Evolutionary conservation across 495 filamentous ascomycete species (phyloP).

Genomic region (Aspergillus sclerotiicarbonarius): DNA sequence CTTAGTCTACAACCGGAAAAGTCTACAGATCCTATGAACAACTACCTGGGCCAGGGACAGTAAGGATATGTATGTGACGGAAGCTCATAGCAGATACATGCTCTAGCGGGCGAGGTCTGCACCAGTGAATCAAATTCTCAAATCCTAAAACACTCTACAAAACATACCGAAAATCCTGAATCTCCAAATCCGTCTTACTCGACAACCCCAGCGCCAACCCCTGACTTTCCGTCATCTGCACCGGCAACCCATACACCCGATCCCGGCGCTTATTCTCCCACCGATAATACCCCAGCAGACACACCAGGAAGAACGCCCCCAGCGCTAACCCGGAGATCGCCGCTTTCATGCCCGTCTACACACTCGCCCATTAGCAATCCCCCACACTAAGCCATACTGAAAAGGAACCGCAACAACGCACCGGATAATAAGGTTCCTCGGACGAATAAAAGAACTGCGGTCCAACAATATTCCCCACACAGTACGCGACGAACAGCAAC

Average conservation of each 20-base stretch:
- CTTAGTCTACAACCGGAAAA: too few species aligned
- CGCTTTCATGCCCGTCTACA: slow-evolving; percentile 35
- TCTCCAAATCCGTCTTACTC: slow-evolving; percentile 38
- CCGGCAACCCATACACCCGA: slow-evolving; percentile 23
- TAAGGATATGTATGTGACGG: too few species aligned
- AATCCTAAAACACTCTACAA: slow-evolving; percentile 13
- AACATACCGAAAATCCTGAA: slow-evolving; percentile 35
- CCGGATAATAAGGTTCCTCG: slow-evolving; percentile 35
- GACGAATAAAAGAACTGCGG: slow-evolving; percentile 34
- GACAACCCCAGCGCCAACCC: slow-evolving; percentile 31
- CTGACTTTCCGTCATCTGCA: slow-evolving; percentile 22
- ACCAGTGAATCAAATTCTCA: too few species aligned
- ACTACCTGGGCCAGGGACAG: too few species aligned
- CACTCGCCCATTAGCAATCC: neutral
- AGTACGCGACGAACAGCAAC: slow-evolving; percentile 29
- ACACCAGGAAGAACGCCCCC: slow-evolving; percentile 28
- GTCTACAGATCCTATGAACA: too few species aligned
- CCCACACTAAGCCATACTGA: neutral
- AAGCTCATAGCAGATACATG: too few species aligned
- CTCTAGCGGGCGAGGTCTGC: too few species aligned
- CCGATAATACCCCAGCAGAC: slow-evolving; percentile 27
- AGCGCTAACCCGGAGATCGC: slow-evolving; percentile 30
- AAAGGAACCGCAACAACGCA: slow-evolving; percentile 13
- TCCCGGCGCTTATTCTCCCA: slow-evolving; percentile 32
- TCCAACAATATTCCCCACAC: slow-evolving; percentile 35